Evolutionary conservation across 352 stramenopile species (phyloP).

Genomic region (Aphanomyces stellatus): DNA sequence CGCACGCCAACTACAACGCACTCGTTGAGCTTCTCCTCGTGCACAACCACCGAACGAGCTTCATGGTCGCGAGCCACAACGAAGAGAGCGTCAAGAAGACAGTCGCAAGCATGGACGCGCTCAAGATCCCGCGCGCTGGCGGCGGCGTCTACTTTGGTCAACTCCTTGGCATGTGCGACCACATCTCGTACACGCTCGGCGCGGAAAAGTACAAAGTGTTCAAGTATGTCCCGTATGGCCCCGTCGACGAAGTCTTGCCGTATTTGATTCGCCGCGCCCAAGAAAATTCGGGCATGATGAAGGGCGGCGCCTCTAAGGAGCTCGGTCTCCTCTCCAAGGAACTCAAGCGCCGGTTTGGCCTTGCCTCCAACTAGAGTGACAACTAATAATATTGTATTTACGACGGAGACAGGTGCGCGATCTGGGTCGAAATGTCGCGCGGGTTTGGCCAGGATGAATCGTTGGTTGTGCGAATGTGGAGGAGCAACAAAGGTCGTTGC

Average conservation of each 20-base stretch:
- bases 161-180: conserved; percentile 96
- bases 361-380: neutral
- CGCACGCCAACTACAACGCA: conserved; percentile 91
- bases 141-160: conserved; percentile 94
- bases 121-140: conserved; percentile 66
- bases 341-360: conserved; percentile 39
- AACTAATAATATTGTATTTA: neutral
- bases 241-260: conserved; percentile 93
- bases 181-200: conserved; percentile 94
- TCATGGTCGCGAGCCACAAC: conserved; percentile 99
- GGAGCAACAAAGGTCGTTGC: too few relatives aligned
- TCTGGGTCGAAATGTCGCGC: too few relatives aligned
- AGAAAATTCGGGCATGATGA: conserved; percentile 92
- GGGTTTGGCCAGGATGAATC: too few relatives aligned
- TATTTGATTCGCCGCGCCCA: conserved; percentile 96
- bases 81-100: conserved; percentile 90
- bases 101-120: conserved; percentile 86
- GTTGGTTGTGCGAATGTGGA: too few relatives aligned
- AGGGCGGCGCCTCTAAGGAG: conserved; percentile 66
- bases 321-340: conserved; percentile 60
- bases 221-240: conserved; percentile 98
- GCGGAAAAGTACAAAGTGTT: conserved; percentile 89
- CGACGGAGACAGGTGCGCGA: too few relatives aligned
- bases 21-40: conserved; percentile 86
- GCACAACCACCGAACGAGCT: conserved; percentile 80